Base-by-base conservation (phyloP, 1,284 basidiomycete species). In the Cryptococcus deneoformans region DNA sequence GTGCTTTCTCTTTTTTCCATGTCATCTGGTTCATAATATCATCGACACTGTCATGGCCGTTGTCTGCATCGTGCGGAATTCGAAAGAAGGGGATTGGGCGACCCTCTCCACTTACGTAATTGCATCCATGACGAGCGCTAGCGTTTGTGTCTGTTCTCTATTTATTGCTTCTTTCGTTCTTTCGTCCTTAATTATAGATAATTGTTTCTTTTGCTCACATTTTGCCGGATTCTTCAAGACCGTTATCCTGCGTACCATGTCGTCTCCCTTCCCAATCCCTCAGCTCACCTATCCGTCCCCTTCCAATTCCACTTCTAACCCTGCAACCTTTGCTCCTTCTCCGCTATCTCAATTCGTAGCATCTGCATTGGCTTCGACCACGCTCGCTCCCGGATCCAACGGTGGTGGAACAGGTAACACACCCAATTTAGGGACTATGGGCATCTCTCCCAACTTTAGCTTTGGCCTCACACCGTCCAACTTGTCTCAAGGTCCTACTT, bases 321-420 rank as follows among this genome's bases (percentile, higher is more conserved):
- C 29, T 5, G 29, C 29, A 29, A 29, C 29, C 29, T 61, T 61
- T 35, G 56, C 60, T 20, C 60, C 60, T 29, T 61, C 60, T 3
- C 60, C 60, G 9, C 42, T 61, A 20, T 54, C 60, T 4, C 60
- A 61, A 20, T 42, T 58, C 5, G 47, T 58, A 38, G 50, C 56
- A 0, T 53, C 50, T 6, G 38, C 53, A 3, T 46, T 50, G 24
- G 20, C 47, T 10, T 14, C 46, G 12, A 12, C 42, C 5, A 34
- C 50, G 3, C 29, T 39, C 14, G 37, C 40, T n/a, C 35, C 42
- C 36, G 46, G 42, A 6, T 9, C 38, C 1, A 20, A 12, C 14
- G 36, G 3, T 34, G 16, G 38, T 1, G 14, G 12, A 14, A 11
- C 52, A 10, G 42, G 42, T 11, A 36, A 35, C 12, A 44, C 45